phyloP scores from a whole-genome alignment of 2,329 filamentous ascomycete genomes.

The Fusarium papillatum region DNA sequence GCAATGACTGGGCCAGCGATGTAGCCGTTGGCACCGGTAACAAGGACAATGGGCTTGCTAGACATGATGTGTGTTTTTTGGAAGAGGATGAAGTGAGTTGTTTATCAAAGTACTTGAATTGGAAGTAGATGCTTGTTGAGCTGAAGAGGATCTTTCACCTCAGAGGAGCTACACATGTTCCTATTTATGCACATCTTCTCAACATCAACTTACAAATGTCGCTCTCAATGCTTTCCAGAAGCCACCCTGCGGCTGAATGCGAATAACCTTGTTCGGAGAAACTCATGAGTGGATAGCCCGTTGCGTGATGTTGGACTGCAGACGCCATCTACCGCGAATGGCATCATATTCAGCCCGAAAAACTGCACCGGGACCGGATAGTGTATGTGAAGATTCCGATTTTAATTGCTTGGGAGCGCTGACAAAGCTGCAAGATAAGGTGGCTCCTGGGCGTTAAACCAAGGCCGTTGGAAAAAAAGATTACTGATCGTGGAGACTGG shows the following conservation, averaged over 20 bases:
- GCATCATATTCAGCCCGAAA: background rate
- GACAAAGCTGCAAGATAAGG: conserved; percentile 6
- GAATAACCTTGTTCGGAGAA: background rate
- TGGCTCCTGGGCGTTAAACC: background rate
- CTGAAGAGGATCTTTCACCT: background rate
- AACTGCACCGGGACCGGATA: background rate
- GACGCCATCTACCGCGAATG: background rate
- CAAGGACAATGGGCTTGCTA: conserved; percentile 44
- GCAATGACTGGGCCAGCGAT: conserved; percentile 53
- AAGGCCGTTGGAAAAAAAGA: background rate
- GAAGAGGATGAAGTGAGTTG: background rate
- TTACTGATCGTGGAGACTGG: conserved; percentile 6
- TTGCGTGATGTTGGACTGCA: conserved; percentile 10
- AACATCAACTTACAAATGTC: conserved; percentile 1
- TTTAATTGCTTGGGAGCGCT: background rate
- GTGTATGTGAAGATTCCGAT: conserved; percentile 7
- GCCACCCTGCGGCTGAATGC: background rate
- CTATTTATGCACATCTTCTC: background rate
- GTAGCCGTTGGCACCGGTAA: conserved; percentile 57
- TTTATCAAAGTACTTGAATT: background rate
- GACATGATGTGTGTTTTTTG: conserved; percentile 26
- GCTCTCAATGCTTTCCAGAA: background rate
- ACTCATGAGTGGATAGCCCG: background rate
- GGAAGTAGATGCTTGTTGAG: background rate
- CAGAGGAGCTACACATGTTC: background rate